These are phyloP conservation scores for Termitomyces sp. DNA, from an alignment of 768 basidiomycete genomes.

Conservation along the genomic window DNA sequence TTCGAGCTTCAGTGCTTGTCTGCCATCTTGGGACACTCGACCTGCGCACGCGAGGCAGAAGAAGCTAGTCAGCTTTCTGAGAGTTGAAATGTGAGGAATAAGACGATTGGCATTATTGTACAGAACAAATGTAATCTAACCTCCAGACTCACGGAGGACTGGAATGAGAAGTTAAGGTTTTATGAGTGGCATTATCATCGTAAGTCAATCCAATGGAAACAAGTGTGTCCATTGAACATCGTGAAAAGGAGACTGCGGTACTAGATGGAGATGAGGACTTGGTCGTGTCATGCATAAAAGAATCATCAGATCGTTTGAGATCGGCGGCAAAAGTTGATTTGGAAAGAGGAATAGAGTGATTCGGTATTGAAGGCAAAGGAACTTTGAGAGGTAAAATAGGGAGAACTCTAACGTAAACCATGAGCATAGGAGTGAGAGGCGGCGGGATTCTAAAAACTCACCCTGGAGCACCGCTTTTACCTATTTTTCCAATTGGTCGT, in stretches of 20 bases:
- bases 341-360: background rate
- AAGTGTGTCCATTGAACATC: background rate
- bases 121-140: background rate
- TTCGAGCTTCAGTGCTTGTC: too few relatives aligned
- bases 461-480: background rate
- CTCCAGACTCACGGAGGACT: background rate
- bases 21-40: background rate
- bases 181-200: background rate
- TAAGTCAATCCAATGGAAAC: background rate
- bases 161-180: background rate
- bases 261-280: background rate
- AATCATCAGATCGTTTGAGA: background rate
- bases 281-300: background rate
- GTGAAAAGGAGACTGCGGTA: background rate
- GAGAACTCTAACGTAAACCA: background rate
- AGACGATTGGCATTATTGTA: background rate
- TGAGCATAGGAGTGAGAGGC: background rate
- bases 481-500: background rate
- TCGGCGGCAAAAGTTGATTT: background rate
- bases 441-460: background rate
- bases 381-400: background rate
- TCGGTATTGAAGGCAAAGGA: background rate
- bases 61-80: too few relatives aligned
- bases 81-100: background rate
- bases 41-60: background rate